Conservation (phyloP, 805 yeast genomes). For the Barnettozyma populi region DNA sequence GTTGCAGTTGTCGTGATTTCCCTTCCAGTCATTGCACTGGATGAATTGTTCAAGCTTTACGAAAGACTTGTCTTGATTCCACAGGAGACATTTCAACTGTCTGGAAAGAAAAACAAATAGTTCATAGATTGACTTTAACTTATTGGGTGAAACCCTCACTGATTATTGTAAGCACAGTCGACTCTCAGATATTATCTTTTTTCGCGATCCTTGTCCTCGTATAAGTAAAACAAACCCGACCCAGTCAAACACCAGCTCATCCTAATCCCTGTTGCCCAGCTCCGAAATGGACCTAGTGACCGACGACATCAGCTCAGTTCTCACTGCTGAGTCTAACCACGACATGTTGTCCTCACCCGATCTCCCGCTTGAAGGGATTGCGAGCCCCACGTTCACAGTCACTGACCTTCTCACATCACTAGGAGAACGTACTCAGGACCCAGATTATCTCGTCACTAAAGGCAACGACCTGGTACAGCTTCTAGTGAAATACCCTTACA, state of each 20-base stretch:
- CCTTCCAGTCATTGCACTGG: constrained; percentile 32
- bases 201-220: background rate
- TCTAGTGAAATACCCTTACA: constrained; percentile 49
- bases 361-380: constrained; percentile 3
- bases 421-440: constrained; percentile 45
- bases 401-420: constrained; percentile 57
- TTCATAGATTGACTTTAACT: too few species aligned
- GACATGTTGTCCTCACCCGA: background rate
- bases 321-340: background rate
- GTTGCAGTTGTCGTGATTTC: constrained; percentile 29
- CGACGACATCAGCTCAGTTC: background rate
- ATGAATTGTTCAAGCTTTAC: constrained; percentile 32
- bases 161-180: too few species aligned
- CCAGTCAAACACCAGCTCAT: background rate
- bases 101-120: background rate
- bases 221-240: too few species aligned
- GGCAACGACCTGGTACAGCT: constrained; percentile 63
- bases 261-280: background rate
- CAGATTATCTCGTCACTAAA: constrained; percentile 45
- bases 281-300: background rate
- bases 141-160: background rate
- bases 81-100: background rate
- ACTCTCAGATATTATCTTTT: too few species aligned
- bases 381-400: constrained; percentile 55
- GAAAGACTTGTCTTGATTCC: constrained; percentile 25